phyloP scores from a whole-genome alignment of 257 asterid genomes.

The Scutellaria baicalensis region DNA sequence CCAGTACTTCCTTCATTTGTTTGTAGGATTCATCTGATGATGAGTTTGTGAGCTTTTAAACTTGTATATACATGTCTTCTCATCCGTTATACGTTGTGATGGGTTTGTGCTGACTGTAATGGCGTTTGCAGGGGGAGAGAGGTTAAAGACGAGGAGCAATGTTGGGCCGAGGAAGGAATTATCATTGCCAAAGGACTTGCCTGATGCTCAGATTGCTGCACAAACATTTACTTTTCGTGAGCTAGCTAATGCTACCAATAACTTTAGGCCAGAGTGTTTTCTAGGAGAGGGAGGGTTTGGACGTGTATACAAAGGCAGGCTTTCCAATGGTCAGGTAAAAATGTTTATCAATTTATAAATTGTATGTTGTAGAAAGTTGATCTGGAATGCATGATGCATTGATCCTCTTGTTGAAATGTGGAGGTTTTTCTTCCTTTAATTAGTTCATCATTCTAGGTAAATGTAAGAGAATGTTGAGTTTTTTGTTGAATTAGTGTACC shows the following conservation, averaged over 20 bases:
- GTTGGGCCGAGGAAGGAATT: slow-evolving; percentile 51
- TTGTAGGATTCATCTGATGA: background rate
- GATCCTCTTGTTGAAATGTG: background rate
- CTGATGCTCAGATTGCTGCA: slow-evolving; percentile 84
- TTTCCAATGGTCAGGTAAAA: slow-evolving; percentile 75
- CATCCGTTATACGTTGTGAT: background rate
- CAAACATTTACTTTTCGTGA: slow-evolving; percentile 95
- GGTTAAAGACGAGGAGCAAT: slow-evolving; percentile 59
- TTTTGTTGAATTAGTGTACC: background rate
- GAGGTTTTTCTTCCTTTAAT: background rate
- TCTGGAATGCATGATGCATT: background rate
- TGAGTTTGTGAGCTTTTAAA: background rate
- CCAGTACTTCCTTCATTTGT: slow-evolving; percentile 4
- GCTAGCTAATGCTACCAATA: slow-evolving; percentile 83
- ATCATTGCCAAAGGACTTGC: slow-evolving; percentile 45
- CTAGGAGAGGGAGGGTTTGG: slow-evolving; percentile 99
- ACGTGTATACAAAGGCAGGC: slow-evolving; percentile 79
- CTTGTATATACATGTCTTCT: background rate
- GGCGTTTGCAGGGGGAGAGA: slow-evolving; percentile 59
- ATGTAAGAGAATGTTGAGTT: background rate
- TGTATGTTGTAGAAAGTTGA: background rate
- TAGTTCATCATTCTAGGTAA: background rate
- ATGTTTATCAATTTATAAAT: background rate
- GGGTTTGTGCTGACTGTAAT: slow-evolving; percentile 6
- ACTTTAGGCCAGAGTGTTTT: slow-evolving; percentile 80